A percentile compares a stretch with the other conserved stretches of the same genome.
Evolutionary conservation across 176 grass and related monocot genomes (phyloP).

Genomic region (Secale cereale): DNA sequence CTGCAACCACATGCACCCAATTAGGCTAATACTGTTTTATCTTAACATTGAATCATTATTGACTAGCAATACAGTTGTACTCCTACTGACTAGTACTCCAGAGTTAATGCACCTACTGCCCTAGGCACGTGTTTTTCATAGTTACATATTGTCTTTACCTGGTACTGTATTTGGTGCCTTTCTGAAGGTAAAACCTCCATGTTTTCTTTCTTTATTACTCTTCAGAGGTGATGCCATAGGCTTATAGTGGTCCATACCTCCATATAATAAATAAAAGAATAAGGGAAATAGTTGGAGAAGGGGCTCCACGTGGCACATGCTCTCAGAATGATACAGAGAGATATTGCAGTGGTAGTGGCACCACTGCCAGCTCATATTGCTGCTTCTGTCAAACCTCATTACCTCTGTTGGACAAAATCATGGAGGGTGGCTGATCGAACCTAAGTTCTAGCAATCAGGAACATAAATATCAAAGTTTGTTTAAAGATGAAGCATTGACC

Average conservation of each 20-base stretch:
- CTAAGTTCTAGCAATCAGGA: neutral
- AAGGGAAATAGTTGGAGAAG: neutral
- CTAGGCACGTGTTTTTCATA: conserved; percentile 19
- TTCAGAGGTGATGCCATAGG: too few relatives aligned
- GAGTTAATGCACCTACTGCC: conserved; percentile 1
- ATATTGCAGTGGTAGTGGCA: neutral
- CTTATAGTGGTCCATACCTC: neutral
- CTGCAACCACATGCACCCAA: neutral
- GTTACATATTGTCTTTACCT: conserved; percentile 17
- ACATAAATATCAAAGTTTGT: neutral
- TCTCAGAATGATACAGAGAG: conserved; percentile 10
- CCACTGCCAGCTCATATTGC: neutral
- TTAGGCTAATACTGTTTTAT: neutral
- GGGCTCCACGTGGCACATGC: conserved; percentile 22
- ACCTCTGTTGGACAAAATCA: conserved; percentile 20
- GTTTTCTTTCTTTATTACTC: neutral
- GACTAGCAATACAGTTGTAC: neutral
- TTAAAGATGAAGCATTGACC: neutral
- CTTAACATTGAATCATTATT: neutral
- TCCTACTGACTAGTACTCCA: neutral
- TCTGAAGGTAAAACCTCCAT: neutral
- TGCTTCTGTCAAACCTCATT: neutral
- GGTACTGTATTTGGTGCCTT: neutral
- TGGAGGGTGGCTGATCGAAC: neutral
- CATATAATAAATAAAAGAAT: neutral